Evolutionary conservation across 495 filamentous ascomycete genomes (phyloP).

Genomic region (Penicillium simplicissimum): DNA sequence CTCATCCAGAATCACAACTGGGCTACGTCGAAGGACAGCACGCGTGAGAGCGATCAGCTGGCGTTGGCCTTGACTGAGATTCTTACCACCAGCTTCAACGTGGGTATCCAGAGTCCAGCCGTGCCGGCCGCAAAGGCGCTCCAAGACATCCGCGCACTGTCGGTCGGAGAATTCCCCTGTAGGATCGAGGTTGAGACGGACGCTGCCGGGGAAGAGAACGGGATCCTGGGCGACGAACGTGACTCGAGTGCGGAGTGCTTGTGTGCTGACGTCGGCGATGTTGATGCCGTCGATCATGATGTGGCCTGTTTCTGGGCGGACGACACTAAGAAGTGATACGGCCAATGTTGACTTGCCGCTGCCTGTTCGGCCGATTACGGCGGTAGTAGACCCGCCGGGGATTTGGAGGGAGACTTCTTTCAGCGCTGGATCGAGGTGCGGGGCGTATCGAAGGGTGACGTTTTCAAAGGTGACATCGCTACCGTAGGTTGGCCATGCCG

Average conservation of each 20-base stretch:
- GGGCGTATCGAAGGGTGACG: constrained; percentile 76
- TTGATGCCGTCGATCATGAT: constrained; percentile 63
- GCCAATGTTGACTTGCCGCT: constrained; percentile 70
- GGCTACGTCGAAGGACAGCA: constrained; percentile 59
- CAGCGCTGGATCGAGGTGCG: constrained; percentile 69
- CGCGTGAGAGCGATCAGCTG: constrained; percentile 62
- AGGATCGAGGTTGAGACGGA: constrained; percentile 60
- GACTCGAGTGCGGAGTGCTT: constrained; percentile 58
- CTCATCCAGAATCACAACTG: constrained; percentile 68
- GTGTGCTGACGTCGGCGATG: constrained; percentile 58
- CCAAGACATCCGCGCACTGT: constrained; percentile 52
- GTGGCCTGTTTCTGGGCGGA: constrained; percentile 52
- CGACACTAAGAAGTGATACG: constrained; percentile 60
- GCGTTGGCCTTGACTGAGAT: constrained; percentile 62
- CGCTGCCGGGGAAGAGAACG: constrained; percentile 61
- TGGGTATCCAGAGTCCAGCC: constrained; percentile 55
- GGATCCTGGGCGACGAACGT: constrained; percentile 68
- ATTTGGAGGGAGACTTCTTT: constrained; percentile 64
- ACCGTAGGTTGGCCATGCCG: constrained; percentile 68
- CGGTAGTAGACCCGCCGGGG: constrained; percentile 69
- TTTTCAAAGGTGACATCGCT: constrained; percentile 74
- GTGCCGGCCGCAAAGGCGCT: constrained; percentile 51
- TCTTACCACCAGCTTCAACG: constrained; percentile 59
- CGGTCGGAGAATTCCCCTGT: constrained; percentile 46
- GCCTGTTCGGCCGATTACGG: constrained; percentile 62